Percentiles rank a stretch among this genome's conserved stretches.
phyloP scores from a whole-genome alignment of 495 filamentous ascomycete species.

The Talaromyces liani region DNA sequence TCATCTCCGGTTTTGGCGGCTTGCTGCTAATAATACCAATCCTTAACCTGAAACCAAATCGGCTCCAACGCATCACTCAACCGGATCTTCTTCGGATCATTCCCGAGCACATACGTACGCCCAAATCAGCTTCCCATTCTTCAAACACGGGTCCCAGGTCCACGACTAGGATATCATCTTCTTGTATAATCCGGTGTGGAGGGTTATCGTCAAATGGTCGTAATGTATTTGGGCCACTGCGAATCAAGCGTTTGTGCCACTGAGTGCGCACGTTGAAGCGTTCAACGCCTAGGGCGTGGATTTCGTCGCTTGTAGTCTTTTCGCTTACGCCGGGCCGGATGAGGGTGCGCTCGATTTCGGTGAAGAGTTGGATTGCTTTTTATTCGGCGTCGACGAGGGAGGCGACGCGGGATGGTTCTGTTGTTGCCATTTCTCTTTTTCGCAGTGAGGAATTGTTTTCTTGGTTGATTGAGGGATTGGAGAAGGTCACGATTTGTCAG shows the following conservation, averaged over 20 bases:
- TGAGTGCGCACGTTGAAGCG: constrained; percentile 36
- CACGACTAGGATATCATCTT: constrained; percentile 42
- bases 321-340: constrained; percentile 39
- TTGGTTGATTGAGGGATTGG: background rate
- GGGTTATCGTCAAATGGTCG: constrained; percentile 39
- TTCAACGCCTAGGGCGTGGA: constrained; percentile 36
- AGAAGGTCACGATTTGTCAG: too few relatives aligned
- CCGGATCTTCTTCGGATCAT: constrained; percentile 33
- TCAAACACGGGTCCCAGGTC: constrained; percentile 42
- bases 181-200: constrained; percentile 37
- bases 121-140: constrained; percentile 44
- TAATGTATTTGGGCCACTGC: constrained; percentile 39
- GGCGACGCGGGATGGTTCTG: background rate
- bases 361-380: constrained; percentile 37
- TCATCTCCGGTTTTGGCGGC: constrained; percentile 8
- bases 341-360: constrained; percentile 38
- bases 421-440: background rate
- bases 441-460: background rate
- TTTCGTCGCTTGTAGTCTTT: constrained; percentile 39
- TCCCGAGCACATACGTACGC: constrained; percentile 39
- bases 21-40: constrained; percentile 16
- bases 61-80: constrained; percentile 38
- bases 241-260: constrained; percentile 46
- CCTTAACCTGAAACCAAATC: constrained; percentile 33
- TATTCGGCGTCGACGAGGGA: constrained; percentile 25